Percentiles rank a stretch among this genome's conserved stretches.
Conservation (phyloP, 371 early-diverging fungal species). For the Actinomortierella ambigua region DNA sequence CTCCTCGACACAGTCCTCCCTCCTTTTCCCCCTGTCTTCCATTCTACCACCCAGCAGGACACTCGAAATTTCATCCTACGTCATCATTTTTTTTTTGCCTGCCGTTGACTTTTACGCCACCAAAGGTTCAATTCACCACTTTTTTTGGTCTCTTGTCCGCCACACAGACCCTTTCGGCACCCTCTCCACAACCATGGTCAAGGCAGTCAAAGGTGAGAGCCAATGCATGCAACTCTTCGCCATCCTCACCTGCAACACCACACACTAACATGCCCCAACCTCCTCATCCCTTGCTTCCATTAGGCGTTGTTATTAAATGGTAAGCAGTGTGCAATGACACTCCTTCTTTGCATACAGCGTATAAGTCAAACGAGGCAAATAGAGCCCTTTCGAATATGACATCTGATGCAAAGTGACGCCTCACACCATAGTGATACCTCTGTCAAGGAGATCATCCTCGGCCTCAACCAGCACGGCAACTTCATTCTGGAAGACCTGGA, state of each 20-base stretch:
- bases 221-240: neutral
- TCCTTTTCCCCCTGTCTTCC: too few relatives aligned
- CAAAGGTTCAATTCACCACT: too few relatives aligned
- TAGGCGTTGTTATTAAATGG: slow-evolving; percentile 38
- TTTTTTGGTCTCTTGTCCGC: too few relatives aligned
- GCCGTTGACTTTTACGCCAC: too few relatives aligned
- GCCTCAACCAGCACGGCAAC: slow-evolving; percentile 70
- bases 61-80: too few relatives aligned
- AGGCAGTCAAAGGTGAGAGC: slow-evolving; percentile 33
- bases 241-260: neutral
- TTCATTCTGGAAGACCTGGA: slow-evolving; percentile 90
- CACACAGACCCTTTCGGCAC: too few relatives aligned
- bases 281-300: neutral
- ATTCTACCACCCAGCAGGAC: too few relatives aligned
- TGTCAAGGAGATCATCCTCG: slow-evolving; percentile 81
- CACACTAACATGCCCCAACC: neutral
- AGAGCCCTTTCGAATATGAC: neutral
- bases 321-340: slow-evolving; percentile 1
- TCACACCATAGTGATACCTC: slow-evolving; percentile 83
- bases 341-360: neutral
- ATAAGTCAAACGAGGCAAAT: neutral
- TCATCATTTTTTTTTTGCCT: too few relatives aligned
- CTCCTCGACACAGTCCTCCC: too few relatives aligned
- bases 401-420: too few relatives aligned
- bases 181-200: slow-evolving; percentile 36